These are phyloP conservation scores for Colletotrichum noveboracense DNA, from an alignment of 2,329 filamentous ascomycete species.

Conservation along the genomic window DNA sequence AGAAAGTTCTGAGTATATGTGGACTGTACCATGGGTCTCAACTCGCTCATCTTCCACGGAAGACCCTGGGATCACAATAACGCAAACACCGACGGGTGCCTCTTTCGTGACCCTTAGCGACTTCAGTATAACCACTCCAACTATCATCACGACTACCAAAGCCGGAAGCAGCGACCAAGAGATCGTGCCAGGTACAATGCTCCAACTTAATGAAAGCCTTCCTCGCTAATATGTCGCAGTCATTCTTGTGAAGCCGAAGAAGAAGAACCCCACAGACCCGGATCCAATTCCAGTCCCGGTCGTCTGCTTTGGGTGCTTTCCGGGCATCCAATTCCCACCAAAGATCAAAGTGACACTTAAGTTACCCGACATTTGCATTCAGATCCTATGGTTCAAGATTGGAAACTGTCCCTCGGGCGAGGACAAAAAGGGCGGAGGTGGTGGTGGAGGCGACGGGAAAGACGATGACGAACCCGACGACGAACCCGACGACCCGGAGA, in stretches of 20 bases:
- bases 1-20: background rate
- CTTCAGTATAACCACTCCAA: background rate
- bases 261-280: background rate
- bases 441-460: background rate
- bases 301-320: background rate
- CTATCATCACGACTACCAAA: background rate
- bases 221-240: background rate
- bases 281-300: background rate
- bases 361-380: background rate
- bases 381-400: background rate
- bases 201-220: background rate
- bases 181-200: background rate
- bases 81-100: background rate
- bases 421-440: background rate
- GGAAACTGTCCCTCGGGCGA: background rate
- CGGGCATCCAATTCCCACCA: background rate
- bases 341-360: background rate
- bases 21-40: background rate
- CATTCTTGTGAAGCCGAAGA: background rate
- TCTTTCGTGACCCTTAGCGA: background rate
- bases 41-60: background rate
- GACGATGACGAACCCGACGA: background rate
- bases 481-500: background rate
- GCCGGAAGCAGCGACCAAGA: background rate
- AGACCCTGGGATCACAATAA: background rate